Evolutionary conservation across 2,329 filamentous ascomycete species (phyloP), one percentile per base, ranked within the genome.

Genomic region (Neofusicoccum kwambonambiense): DNA sequence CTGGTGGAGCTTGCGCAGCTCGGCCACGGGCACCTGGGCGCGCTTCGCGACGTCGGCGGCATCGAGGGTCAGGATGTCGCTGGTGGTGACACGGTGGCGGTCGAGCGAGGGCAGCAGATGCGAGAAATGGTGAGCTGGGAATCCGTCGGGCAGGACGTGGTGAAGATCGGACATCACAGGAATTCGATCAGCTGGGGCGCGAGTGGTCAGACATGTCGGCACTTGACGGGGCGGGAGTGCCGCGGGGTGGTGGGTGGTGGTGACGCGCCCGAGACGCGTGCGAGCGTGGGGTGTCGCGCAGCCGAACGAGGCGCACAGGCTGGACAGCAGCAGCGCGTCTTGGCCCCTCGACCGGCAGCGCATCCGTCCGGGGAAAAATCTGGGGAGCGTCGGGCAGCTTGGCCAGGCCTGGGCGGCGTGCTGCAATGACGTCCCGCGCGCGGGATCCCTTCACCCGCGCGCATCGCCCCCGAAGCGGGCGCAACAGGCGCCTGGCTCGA

Each of bases 61-160:
- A 73, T 97, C 91, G 67, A 96, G 88, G 2, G 91, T 91, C 71
- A 99, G 84, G 56, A 99, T 85, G 75, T 99, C 95, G 70, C 87
- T 88, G 37, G 90, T 91, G 31, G 90, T 90, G 74, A 99, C 82
- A 60, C 84, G 83, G 71, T 91, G 87, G 75, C 87, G 87, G 80
- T 98, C 94, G 64, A 98, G 86, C 22, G 88, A 87, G 2, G 91
- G 89, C 37, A 97, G 80, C 52, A 97, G 87, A 72, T 90, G 87
- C 47, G 88, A 83, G 79, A 90, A 94, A 67, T 85, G 84, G 73
- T 86, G 83, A 69, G 86, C 84, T 67, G 90, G 86, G 75, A 97
- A 96, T 27, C 61, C 42, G 78, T 87, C 84, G 72, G 94, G 93
- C 69, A 97, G 86, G 75, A 96, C 87, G 75, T 87, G 86, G 74